Evolutionary conservation across 169 alveolate species (phyloP), one percentile per base, ranked within the genome.

Genomic region (Fabrea salina): DNA sequence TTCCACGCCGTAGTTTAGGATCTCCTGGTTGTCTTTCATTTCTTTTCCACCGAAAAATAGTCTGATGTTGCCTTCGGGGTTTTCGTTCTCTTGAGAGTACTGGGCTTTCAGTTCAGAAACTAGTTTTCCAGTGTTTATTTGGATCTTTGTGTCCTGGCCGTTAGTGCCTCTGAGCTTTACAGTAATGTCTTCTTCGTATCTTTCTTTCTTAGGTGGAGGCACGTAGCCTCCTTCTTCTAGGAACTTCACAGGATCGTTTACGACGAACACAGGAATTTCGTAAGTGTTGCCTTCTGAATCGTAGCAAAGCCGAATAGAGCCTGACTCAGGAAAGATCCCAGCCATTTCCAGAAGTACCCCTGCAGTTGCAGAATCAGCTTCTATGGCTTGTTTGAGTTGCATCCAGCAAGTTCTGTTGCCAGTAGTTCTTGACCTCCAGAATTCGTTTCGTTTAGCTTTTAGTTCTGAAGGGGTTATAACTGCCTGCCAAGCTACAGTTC

Each of bases 341-440:
- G 19, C 27, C 27, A 19, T 30, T 47, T 43, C 27, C 2, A 70
- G 37, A 27, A 70, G 13, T 4, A 27, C 5, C n/a, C 11, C 13
- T 22, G 79, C 79, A 2, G 79, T 70, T 0, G 59, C 79, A 2
- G 40, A 49, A 33, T 70, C 79, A 70, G 79, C 2, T 49, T 70
- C 79, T 0, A 43, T 27, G 11, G 79, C 79, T 16, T 11, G n/a
- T 6, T 49, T 43, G 16, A 70, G 43, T 13, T 22, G 27, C n/a
- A 70, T 22, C 35, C 79, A 70, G 25, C 43, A n/a, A 2, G 25
- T 41, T 8, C 79, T 41, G 22, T 30, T 5, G 47, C 79, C 79
- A 3, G 32, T 32, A 13, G 59, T 19, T 41, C 66, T 25, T 43
- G 79, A n/a, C 13, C 79, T 41, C 49, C 79, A 70, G 41, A 70